Percentiles rank a stretch among this genome's conserved stretches.
Evolutionary conservation across 1,284 basidiomycete species (phyloP).

Genomic region (Leccinum huronense): DNA sequence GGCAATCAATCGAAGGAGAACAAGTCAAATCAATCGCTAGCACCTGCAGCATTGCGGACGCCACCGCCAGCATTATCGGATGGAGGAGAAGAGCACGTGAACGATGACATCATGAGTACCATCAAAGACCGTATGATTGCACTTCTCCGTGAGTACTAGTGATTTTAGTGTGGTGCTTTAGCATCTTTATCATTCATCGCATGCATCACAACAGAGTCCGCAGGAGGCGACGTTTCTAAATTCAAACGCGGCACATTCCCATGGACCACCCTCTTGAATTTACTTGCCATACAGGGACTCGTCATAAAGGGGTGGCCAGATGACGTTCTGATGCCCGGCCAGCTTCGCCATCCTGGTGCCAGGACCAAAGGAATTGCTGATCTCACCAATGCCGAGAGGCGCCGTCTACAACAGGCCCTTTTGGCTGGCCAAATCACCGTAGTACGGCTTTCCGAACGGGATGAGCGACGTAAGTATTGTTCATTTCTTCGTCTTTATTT

Average conservation of each 20-base stretch:
- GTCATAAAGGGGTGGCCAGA: constrained; percentile 7
- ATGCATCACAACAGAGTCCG: background rate
- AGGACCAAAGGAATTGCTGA: constrained; percentile 10
- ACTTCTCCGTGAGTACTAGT: constrained; percentile 1
- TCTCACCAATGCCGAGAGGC: background rate
- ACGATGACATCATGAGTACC: constrained; percentile 1
- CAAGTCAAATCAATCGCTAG: background rate
- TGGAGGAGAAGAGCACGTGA: background rate
- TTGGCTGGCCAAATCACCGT: constrained; percentile 1
- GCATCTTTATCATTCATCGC: background rate
- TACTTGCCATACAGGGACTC: constrained; percentile 7
- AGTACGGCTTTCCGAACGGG: background rate
- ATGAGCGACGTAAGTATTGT: constrained; percentile 1
- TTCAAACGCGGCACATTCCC: constrained; percentile 8
- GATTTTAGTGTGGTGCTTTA: background rate
- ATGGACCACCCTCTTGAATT: constrained; percentile 3
- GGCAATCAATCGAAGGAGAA: no score
- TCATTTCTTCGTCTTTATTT: background rate
- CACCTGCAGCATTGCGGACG: background rate
- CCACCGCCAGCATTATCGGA: background rate
- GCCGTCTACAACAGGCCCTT: constrained; percentile 1
- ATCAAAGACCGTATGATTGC: background rate
- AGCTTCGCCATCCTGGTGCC: background rate
- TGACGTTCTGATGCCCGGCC: constrained; percentile 6
- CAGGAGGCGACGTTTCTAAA: constrained; percentile 4